Percentiles rank a stretch among this genome's conserved stretches.
Conservation (phyloP, 108 stramenopile genomes). For the Aurantiochytrium sp. region DNA sequence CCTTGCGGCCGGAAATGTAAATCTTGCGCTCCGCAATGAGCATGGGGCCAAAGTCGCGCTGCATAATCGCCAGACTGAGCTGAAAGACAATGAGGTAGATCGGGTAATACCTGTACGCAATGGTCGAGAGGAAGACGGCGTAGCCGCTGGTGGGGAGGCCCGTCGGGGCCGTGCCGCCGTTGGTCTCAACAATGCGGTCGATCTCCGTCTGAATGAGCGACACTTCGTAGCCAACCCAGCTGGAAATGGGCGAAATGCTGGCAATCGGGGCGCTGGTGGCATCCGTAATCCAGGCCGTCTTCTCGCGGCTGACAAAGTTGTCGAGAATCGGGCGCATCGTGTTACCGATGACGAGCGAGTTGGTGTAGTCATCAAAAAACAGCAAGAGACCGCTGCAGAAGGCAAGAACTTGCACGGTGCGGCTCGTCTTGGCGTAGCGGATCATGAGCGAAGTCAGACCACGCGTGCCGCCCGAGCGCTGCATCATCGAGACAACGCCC, state of each 20-base stretch:
- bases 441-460: conserved; percentile 36
- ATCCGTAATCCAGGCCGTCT: conserved; percentile 57
- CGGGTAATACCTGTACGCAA: conserved; percentile 56
- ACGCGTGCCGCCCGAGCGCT: conserved; percentile 46
- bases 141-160: conserved; percentile 36
- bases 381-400: conserved; percentile 39
- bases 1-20: conserved; percentile 51
- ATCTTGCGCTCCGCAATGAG: conserved; percentile 55
- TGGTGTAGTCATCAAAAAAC: conserved; percentile 54
- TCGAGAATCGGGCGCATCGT: conserved; percentile 47
- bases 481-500: conserved; percentile 49
- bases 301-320: conserved; percentile 46
- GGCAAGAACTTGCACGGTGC: conserved; percentile 39
- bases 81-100: conserved; percentile 39
- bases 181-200: conserved; percentile 27
- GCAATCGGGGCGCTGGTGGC: conserved; percentile 57
- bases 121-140: conserved; percentile 51
- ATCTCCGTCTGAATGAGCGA: conserved; percentile 49
- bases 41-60: conserved; percentile 61
- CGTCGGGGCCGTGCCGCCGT: not conserved
- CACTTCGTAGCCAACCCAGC: conserved; percentile 56
- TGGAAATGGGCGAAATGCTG: conserved; percentile 44
- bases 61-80: conserved; percentile 21
- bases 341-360: conserved; percentile 47
- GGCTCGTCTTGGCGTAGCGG: conserved; percentile 11